Conservation (phyloP, 2,329 filamentous ascomycete genomes). For the Neonectria neomacrospora region DNA sequence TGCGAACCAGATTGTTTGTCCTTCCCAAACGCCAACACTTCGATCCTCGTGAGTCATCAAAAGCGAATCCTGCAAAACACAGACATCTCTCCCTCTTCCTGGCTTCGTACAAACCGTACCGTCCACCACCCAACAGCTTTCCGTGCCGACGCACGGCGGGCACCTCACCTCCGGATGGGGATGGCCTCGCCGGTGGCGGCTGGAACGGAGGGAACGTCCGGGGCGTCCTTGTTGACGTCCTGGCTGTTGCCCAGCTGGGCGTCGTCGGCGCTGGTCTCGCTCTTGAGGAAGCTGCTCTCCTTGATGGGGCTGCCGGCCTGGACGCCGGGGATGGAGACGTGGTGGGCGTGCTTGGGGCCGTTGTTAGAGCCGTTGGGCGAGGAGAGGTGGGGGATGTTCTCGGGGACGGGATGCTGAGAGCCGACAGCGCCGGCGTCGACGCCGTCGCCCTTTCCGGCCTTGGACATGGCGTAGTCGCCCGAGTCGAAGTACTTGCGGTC, state of each 20-base stretch:
- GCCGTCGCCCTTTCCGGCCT: slow-evolving; percentile 95
- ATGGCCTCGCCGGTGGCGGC: slow-evolving; percentile 57
- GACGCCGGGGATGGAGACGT: slow-evolving; percentile 58
- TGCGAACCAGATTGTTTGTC: slow-evolving; percentile 43
- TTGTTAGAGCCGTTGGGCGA: slow-evolving; percentile 62
- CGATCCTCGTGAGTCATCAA: slow-evolving; percentile 46
- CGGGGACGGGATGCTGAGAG: slow-evolving; percentile 91
- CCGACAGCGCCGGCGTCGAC: slow-evolving; percentile 94
- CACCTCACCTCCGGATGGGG: slow-evolving; percentile 68
- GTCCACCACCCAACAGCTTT: slow-evolving; percentile 20
- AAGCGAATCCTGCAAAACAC: slow-evolving; percentile 36
- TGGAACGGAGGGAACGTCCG: slow-evolving; percentile 31
- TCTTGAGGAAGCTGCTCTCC: slow-evolving; percentile 87
- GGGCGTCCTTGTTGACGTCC: slow-evolving; percentile 52
- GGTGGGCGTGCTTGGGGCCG: slow-evolving; percentile 53
- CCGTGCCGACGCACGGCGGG: slow-evolving; percentile 10
- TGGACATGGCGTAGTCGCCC: slow-evolving; percentile 94
- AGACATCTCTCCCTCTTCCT: slow-evolving; percentile 21
- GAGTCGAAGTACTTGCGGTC: slow-evolving; percentile 99
- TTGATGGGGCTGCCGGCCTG: slow-evolving; percentile 85
- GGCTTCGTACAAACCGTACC: slow-evolving; percentile 32
- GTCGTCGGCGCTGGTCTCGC: slow-evolving; percentile 75
- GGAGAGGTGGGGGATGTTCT: slow-evolving; percentile 92
- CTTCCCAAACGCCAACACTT: slow-evolving; percentile 46
- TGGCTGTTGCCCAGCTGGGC: slow-evolving; percentile 14